Conservation (phyloP, 208 protist species). For the Leishmania major region DNA sequence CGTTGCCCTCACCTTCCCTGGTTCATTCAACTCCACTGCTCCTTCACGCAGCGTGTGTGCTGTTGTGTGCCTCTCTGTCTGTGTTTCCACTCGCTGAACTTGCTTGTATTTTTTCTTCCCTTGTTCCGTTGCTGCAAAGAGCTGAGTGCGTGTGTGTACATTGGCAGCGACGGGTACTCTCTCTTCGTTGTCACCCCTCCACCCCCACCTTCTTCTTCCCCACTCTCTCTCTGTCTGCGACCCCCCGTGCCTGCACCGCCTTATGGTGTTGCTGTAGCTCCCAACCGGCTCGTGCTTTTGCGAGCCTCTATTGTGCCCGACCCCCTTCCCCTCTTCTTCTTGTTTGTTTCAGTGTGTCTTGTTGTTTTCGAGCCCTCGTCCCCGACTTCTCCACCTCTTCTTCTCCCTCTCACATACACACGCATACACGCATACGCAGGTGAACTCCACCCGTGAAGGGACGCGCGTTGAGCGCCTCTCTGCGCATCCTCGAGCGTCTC, state of each 20-base stretch:
- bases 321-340: conserved; percentile 15
- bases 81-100: not conserved
- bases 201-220: not conserved
- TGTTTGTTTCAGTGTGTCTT: not conserved
- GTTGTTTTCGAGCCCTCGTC: not conserved
- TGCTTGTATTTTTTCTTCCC: not conserved
- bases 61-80: not conserved
- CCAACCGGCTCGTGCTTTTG: not conserved
- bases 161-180: too few relatives aligned
- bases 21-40: not conserved
- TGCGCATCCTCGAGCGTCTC: too few relatives aligned
- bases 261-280: not conserved
- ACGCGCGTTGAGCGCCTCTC: too few relatives aligned
- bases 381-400: not conserved
- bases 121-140: not conserved
- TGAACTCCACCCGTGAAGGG: not conserved
- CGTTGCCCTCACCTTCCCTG: not conserved
- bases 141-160: too few relatives aligned
- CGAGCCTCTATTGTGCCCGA: not conserved
- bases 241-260: not conserved
- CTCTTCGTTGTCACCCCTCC: not conserved
- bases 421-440: not conserved
- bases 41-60: not conserved
- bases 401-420: not conserved
- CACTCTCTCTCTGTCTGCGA: conserved; percentile 1